These are phyloP conservation scores for Fusarium clavum DNA, from an alignment of 2,329 filamentous ascomycete genomes.

Conservation along the genomic window DNA sequence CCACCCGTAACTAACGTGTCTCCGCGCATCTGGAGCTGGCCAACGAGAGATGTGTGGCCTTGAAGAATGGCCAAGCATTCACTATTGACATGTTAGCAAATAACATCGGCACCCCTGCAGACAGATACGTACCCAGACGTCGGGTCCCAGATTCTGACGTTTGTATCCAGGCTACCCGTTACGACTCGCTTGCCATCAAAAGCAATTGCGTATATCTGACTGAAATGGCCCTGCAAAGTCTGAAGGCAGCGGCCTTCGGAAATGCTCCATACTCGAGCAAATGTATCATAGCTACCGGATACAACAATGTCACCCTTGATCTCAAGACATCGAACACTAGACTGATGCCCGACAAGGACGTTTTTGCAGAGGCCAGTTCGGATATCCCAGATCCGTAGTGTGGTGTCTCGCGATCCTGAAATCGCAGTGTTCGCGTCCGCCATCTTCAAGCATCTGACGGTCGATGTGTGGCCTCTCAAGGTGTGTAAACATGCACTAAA, in stretches of 20 bases:
- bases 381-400: constrained; percentile 94
- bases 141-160: constrained; percentile 96
- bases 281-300: constrained; percentile 98
- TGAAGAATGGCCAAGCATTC: constrained; percentile 92
- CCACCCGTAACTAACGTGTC: constrained; percentile 96
- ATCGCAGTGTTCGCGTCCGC: constrained; percentile 93
- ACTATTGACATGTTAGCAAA: constrained; percentile 55
- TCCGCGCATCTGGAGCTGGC: constrained; percentile 94
- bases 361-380: constrained; percentile 88
- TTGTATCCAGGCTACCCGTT: constrained; percentile 95
- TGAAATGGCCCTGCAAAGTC: constrained; percentile 93
- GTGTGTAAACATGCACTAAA: constrained; percentile 79
- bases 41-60: constrained; percentile 95
- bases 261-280: constrained; percentile 97
- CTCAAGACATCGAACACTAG: constrained; percentile 93
- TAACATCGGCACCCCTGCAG: background rate
- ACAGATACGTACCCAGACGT: constrained; percentile 74
- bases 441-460: constrained; percentile 97
- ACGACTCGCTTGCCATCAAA: constrained; percentile 95
- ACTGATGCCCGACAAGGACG: constrained; percentile 93
- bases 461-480: constrained; percentile 93
- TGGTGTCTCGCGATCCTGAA: constrained; percentile 95
- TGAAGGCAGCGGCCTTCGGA: constrained; percentile 92
- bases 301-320: constrained; percentile 97
- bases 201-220: constrained; percentile 98